Base-by-base conservation (phyloP, 2,329 filamentous ascomycete species). In the Hypoxylon sp. region DNA sequence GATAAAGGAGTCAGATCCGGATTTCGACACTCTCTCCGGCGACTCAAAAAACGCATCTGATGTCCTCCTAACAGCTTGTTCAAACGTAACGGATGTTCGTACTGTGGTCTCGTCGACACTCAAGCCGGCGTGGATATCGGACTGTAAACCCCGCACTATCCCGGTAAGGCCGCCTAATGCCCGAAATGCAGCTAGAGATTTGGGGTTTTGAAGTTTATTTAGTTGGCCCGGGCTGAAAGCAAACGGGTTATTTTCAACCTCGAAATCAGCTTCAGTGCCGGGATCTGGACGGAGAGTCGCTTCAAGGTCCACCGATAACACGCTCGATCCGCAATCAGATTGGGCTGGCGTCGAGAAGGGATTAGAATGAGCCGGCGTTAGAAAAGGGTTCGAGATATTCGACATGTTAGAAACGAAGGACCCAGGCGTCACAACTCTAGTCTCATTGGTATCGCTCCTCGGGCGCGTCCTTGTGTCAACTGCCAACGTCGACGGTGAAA, bases 151-250 rank as follows among this genome's bases (percentile, higher is more conserved):
- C 70, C 87, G 90, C 74, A 91, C 90, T 39, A 94, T 77, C 2
- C 91, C 91, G 16, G 80, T 78, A 8, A 93, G 75, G 46, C 91
- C 91, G 61, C 91, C 91, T 2, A 94, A 77, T 2, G 90, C 90
- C 71, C 89, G 85, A 68, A 92, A 92, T 6, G 90, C 91, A 16
- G 84, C 81, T 63, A 92, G 80, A 70, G 85, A 93, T 78, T 94
- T 94, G 0, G 91, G 91, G 66, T 93, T 93, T 60, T 92, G 81
- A 21, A 94, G 79, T 78, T 93, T 94, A 69, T 88, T 88, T 72
- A 94, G 79, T 63, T 93, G 90, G 4, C 91, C 91, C 0, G 90
- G 90, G 0, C 88, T 87, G 72, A 91, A 93, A 3, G 90, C 91
- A 70, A 93, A 94, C 46, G 86, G 88, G 74, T 92, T 93, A 70